Evolutionary conservation across 2,329 filamentous ascomycete species (phyloP).

Genomic region (Onygenales sp.): DNA sequence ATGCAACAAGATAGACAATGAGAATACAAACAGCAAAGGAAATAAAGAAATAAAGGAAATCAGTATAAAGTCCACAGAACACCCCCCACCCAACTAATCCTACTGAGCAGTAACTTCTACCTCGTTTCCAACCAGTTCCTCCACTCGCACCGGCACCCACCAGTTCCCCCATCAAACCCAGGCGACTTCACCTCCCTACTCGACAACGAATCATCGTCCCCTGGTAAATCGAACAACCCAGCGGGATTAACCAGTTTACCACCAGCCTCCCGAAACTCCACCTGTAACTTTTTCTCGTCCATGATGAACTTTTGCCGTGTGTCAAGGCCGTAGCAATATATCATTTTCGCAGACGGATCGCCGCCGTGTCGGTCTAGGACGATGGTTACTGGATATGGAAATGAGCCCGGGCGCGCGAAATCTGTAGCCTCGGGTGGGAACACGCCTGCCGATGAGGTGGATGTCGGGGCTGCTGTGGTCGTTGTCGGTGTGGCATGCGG

Average conservation of each 20-base stretch:
- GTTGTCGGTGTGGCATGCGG: conserved; percentile 11
- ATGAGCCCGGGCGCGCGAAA: conserved; percentile 45
- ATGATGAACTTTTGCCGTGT: conserved; percentile 35
- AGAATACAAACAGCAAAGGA: background rate
- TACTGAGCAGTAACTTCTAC: background rate
- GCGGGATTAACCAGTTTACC: conserved; percentile 44
- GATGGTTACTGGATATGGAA: conserved; percentile 53
- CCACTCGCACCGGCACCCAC: conserved; percentile 53
- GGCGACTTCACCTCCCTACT: conserved; percentile 16
- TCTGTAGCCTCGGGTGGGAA: conserved; percentile 31
- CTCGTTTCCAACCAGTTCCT: conserved; percentile 38
- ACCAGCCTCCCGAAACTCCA: conserved; percentile 44
- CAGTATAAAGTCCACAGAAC: too few species aligned
- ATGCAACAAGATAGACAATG: background rate
- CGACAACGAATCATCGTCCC: conserved; percentile 6
- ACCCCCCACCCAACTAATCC: too few species aligned
- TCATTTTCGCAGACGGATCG: conserved; percentile 41
- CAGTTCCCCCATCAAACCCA: conserved; percentile 47
- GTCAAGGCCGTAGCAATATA: conserved; percentile 53
- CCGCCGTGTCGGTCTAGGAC: conserved; percentile 54
- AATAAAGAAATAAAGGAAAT: background rate
- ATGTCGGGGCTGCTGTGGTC: conserved; percentile 10
- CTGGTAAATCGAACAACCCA: conserved; percentile 31
- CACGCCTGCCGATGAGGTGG: conserved; percentile 19
- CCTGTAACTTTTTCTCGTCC: conserved; percentile 36